Evolutionary conservation across 345 rosid genomes (phyloP), one percentile per base, ranked within the genome.

Genomic region (Aurinia saxatilis): DNA sequence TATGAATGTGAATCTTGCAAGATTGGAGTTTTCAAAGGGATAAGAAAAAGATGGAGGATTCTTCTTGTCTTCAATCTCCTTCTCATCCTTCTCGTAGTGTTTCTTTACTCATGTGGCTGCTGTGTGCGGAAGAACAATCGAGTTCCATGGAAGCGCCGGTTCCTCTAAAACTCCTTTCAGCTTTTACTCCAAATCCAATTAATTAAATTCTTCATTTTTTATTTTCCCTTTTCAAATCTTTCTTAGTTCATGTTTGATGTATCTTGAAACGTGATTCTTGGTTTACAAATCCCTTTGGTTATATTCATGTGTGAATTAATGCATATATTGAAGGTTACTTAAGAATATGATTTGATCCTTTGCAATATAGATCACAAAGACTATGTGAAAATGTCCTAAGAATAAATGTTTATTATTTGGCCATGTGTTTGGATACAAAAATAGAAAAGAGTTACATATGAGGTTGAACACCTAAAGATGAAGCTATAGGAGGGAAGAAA

Each of bases 1-100:
- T 83, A 58, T 34, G 39, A 70, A 7, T 85, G 96, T 18, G 68
- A 76, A 23, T 56, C 88, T 0, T 85, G 96, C 76, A 85, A 79
- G 61, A 72, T 66, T 14, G 90, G 84, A 15, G 70, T 85, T 33
- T 49, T 49, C 5, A 70, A 17, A 34, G 69, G 73, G 57, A 30
- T 80, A 19, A 79, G 65, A 56, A 65, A 57, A 54, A 57, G 72
- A 29, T 85, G 86, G 86, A 78, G 65, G 55, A 25, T 31, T 25
- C 48, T 79, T 11, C 76, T 72, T 40, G 8, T 78, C 29, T 45
- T 65, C 10, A 72, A 72, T 40, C 15, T 68, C 5, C 42, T 62
- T 65, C 47, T 68, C 12, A 25, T 78, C 5, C n/a, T 71, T 10
- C 60, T 74, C 36, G 65, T 78, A 19, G 33, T 74, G 10, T 7